Conservation (phyloP, 495 filamentous ascomycete genomes). For the Penicillium subrubescens region DNA sequence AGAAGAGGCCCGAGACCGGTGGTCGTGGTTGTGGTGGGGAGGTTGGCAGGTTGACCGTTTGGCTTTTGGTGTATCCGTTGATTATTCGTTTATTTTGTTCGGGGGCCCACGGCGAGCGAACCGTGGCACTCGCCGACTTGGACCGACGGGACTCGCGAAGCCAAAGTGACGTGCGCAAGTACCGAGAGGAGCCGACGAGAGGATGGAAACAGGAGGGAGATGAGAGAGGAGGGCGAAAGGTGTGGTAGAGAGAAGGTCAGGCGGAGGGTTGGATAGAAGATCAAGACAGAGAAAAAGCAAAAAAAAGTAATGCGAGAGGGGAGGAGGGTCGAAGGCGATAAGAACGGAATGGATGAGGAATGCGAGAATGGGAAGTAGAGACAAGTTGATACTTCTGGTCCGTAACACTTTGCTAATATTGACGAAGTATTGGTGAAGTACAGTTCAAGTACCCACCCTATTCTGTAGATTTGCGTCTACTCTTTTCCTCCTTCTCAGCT, state of each 20-base stretch:
- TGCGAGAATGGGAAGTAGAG: not conserved
- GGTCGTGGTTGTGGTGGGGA: not conserved
- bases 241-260: slow-evolving; percentile 8
- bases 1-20: not conserved
- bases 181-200: slow-evolving; percentile 7
- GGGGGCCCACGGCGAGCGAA: slow-evolving; percentile 25
- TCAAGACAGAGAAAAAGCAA: not conserved
- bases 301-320: slow-evolving; percentile 8
- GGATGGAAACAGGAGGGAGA: slow-evolving; percentile 1
- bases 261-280: slow-evolving; percentile 18
- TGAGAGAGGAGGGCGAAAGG: slow-evolving; percentile 8
- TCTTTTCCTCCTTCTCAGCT: slow-evolving; percentile 8
- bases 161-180: slow-evolving; percentile 18
- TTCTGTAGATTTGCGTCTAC: not conserved
- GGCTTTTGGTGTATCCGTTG: not conserved
- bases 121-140: slow-evolving; percentile 27
- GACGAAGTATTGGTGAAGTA: not conserved
- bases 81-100: slow-evolving; percentile 12
- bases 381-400: not conserved
- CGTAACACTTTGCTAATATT: no score
- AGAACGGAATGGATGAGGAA: not conserved
- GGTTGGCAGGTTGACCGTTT: not conserved
- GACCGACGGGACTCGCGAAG: slow-evolving; percentile 18
- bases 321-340: not conserved
- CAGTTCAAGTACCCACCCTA: not conserved